phyloP scores from a whole-genome alignment of 371 early-diverging fungal species.

The Apophysomyces ossiformis region DNA sequence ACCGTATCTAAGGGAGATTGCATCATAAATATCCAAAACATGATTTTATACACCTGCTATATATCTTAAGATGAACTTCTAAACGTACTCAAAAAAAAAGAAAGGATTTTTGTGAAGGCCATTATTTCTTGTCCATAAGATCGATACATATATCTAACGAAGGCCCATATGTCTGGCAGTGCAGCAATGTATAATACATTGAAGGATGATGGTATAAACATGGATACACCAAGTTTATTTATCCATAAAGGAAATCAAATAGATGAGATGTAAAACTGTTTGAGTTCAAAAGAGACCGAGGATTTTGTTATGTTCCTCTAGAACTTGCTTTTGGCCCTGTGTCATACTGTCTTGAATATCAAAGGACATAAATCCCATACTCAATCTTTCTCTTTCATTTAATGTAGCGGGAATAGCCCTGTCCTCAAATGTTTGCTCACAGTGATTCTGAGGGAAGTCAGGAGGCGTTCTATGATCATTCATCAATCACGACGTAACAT shows the following conservation, averaged over 20 bases:
- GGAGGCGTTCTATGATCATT: slow-evolving; percentile 37
- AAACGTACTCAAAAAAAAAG: neutral
- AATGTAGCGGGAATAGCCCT: slow-evolving; percentile 26
- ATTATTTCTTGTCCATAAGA: too few relatives aligned
- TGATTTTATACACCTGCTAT: neutral
- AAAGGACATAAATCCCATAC: slow-evolving; percentile 36
- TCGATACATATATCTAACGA: too few relatives aligned
- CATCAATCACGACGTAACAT: neutral
- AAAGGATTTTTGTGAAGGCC: too few relatives aligned
- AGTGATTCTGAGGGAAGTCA: slow-evolving; percentile 47
- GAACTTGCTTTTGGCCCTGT: slow-evolving; percentile 33
- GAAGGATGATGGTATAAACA: too few relatives aligned
- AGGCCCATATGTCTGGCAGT: neutral
- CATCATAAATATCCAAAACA: neutral
- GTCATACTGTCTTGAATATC: slow-evolving; percentile 17
- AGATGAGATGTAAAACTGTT: neutral
- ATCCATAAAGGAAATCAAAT: too few relatives aligned
- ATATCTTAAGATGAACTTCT: neutral
- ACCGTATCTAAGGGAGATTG: neutral
- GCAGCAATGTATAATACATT: neutral
- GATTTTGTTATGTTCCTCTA: slow-evolving; percentile 28
- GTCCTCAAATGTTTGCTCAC: slow-evolving; percentile 34
- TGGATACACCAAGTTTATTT: too few relatives aligned
- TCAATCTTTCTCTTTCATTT: slow-evolving; percentile 21
- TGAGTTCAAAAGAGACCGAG: neutral